phyloP scores from a whole-genome alignment of 1,284 basidiomycete genomes.

The Papiliotrema terrestris region DNA sequence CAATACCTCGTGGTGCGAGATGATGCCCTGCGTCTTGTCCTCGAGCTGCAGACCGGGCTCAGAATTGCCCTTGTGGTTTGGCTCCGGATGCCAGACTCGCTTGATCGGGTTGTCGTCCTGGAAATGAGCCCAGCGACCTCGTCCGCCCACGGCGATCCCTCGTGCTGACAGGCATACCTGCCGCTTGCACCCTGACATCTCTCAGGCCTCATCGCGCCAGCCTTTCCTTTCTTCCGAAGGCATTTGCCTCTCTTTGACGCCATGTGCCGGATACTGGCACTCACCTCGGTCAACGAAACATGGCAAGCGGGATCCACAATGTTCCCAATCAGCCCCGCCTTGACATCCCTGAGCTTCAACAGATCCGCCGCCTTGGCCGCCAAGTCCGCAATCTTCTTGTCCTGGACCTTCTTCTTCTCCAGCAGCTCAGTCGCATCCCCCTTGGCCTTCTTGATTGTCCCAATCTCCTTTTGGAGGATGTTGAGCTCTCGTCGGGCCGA shows the following conservation, averaged over 20 bases:
- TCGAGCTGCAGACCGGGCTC: conserved; percentile 50
- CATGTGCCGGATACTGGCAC: conserved; percentile 15
- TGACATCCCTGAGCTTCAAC: conserved; percentile 64
- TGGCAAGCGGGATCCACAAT: conserved; percentile 84
- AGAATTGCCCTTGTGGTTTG: conserved; percentile 57
- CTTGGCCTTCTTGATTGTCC: conserved; percentile 91
- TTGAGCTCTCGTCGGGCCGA: conserved; percentile 78
- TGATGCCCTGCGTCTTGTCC: conserved; percentile 65
- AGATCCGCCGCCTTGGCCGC: conserved; percentile 72
- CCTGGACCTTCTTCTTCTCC: conserved; percentile 72
- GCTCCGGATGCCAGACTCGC: conserved; percentile 81
- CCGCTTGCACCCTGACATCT: too few relatives aligned
- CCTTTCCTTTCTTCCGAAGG: too few relatives aligned
- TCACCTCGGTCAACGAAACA: conserved; percentile 82
- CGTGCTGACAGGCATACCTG: background rate
- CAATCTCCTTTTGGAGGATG: conserved; percentile 88
- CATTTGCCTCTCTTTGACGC: too few relatives aligned
- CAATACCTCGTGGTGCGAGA: conserved; percentile 96
- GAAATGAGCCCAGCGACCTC: background rate
- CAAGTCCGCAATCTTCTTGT: conserved; percentile 65
- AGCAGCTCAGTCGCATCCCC: conserved; percentile 82
- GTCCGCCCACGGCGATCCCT: too few relatives aligned
- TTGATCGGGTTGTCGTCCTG: conserved; percentile 85
- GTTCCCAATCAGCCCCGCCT: conserved; percentile 82
- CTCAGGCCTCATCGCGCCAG: too few relatives aligned